Percentiles rank a stretch among this genome's conserved stretches.
Evolutionary conservation across 768 basidiomycete genomes (phyloP).

Genomic region (Udeniomyces megalosporus): DNA sequence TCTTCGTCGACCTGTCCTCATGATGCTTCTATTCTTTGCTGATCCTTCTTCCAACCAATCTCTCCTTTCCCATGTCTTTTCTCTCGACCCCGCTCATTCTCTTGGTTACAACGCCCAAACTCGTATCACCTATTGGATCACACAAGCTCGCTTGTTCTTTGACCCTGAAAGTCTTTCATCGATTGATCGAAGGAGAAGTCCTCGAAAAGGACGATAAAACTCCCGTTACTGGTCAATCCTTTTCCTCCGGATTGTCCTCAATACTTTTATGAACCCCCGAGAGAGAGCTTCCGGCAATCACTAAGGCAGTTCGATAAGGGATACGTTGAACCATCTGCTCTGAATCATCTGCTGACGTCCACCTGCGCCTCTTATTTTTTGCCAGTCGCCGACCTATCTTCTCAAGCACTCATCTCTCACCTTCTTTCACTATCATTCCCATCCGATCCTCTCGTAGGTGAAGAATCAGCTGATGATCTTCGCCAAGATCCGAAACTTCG

Average conservation of each 20-base stretch:
- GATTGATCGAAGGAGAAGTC: slow-evolving; percentile 66
- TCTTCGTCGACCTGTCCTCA: background rate
- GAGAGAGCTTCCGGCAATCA: no score
- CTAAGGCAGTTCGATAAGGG: no score
- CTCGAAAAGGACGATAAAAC: slow-evolving; percentile 80
- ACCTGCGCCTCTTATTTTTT: background rate
- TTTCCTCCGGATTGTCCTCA: background rate
- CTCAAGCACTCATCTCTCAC: slow-evolving; percentile 75
- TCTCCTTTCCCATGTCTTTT: background rate
- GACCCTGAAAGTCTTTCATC: slow-evolving; percentile 48
- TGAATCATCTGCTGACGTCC: no score
- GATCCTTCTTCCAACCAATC: background rate
- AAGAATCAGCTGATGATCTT: slow-evolving; percentile 76
- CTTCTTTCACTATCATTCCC: slow-evolving; percentile 67
- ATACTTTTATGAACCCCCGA: background rate
- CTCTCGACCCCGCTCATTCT: background rate
- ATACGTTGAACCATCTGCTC: no score
- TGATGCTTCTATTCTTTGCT: background rate
- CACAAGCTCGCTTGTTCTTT: background rate
- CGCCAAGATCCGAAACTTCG: slow-evolving; percentile 38
- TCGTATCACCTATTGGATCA: background rate
- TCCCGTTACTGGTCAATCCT: slow-evolving; percentile 57
- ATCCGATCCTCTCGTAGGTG: slow-evolving; percentile 72
- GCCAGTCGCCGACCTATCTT: slow-evolving; percentile 76
- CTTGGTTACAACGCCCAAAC: background rate